These are phyloP conservation scores for Priceomyces castillae DNA, from an alignment of 805 yeast species.

Conservation along the genomic window DNA sequence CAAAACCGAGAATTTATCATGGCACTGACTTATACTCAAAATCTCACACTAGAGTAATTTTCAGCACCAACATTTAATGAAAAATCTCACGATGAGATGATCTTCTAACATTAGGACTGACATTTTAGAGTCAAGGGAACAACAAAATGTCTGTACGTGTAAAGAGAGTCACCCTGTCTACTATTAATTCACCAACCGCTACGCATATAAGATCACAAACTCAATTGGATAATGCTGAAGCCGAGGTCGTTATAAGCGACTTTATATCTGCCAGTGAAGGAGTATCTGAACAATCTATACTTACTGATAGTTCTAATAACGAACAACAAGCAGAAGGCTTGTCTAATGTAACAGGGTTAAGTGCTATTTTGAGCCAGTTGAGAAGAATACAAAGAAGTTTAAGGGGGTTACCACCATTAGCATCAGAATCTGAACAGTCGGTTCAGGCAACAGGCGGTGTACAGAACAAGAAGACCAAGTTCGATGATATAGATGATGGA, in stretches of 20 bases:
- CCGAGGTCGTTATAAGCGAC: conserved; percentile 44
- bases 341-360: conserved; percentile 28
- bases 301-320: conserved; percentile 22
- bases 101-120: not conserved
- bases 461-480: conserved; percentile 25
- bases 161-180: conserved; percentile 41
- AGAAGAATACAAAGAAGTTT: conserved; percentile 73
- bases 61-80: not conserved
- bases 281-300: conserved; percentile 25
- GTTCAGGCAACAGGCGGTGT: conserved; percentile 7
- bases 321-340: conserved; percentile 27
- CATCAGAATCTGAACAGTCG: conserved; percentile 14
- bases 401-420: conserved; percentile 71
- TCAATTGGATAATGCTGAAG: conserved; percentile 36
- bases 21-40: not conserved
- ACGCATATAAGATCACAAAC: conserved; percentile 28
- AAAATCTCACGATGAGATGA: conserved; percentile 2
- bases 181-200: conserved; percentile 48
- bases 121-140: conserved; percentile 3
- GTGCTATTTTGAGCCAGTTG: conserved; percentile 57
- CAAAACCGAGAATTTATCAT: not conserved
- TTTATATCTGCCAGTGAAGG: conserved; percentile 42
- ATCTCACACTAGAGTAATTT: not conserved
- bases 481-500: conserved; percentile 18
- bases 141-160: conserved; percentile 30